Conservation (phyloP, 768 basidiomycete species). For the Vishniacozyma victoriae region DNA sequence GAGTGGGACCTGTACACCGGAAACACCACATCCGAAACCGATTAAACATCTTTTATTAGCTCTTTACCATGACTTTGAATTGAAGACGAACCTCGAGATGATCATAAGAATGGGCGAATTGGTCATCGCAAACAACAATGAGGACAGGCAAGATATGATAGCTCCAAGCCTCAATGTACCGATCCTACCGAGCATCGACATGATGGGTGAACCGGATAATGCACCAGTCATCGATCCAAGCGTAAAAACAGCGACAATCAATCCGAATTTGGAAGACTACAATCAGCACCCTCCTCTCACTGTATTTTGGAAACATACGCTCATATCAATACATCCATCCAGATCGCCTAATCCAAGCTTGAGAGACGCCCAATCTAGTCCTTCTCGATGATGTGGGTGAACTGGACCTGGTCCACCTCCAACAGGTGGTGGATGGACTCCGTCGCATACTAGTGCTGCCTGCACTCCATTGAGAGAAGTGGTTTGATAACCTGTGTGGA, state of each 20-base stretch:
- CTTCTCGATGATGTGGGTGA: background rate
- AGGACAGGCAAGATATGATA: background rate
- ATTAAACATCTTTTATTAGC: background rate
- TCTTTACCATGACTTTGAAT: no score
- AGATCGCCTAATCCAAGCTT: background rate
- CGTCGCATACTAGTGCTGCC: background rate
- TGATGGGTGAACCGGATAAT: background rate
- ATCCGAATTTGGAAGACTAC: background rate
- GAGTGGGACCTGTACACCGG: background rate
- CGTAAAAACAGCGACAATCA: background rate
- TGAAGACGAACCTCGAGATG: no score
- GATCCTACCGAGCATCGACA: background rate
- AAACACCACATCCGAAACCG: background rate
- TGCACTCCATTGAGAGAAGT: background rate
- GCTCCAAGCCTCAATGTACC: background rate
- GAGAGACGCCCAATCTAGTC: background rate
- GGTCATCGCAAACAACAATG: background rate
- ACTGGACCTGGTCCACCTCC: background rate
- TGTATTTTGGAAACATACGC: background rate
- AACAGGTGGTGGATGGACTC: background rate
- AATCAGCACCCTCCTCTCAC: background rate
- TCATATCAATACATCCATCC: background rate
- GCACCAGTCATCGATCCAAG: background rate
- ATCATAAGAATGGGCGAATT: background rate
- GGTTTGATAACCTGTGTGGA: background rate